Evolutionary conservation across 331 rosid species (phyloP), one percentile per base, ranked within the genome.

Genomic region (Erythrophleum ivorense): DNA sequence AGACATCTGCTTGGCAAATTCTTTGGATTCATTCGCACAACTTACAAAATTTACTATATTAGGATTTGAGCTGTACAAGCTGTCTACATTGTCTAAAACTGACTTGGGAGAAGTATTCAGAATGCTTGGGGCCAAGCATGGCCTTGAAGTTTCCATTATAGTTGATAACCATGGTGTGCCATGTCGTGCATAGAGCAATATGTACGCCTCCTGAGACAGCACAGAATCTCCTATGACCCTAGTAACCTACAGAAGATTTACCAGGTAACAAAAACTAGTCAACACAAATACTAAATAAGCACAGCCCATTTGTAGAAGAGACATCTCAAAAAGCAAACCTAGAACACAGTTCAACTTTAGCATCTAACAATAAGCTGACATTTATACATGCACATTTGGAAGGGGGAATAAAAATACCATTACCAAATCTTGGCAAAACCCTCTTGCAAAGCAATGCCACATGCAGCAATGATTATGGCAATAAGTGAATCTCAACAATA

Each of bases 121-220:
- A 36, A 73, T 58, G 75, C 55, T 75, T 1, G 73, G 82, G 40
- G 79, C 78, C 64, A 76, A 49, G 67, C 49, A 78, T 3, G 80
- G 82, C 24, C 40, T 80, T 49, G 29, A 68, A 71, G 57, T 72
- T 63, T 85, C 89, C 72, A 81, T 81, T 38, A 90, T 72, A 64
- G 83, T 89, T 8, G 88, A 90, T 73, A 88, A 58, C 99, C 99
- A 96, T 1, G 95, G 91, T 70, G 97, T 96, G 11, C 94, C 95
- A 84, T 89, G 84, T 84, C 60, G 88, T 16, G 92, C 92, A 87
- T 96, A 96, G 46, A 94, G 91, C 63, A 96, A 84, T 77, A 96
- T 92, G 85, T 96, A 96, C 9, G 97, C 99, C 81, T 88, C 88
- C 76, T 88, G 92, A 74, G 98, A 91, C 66, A 88, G 88, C 59